phyloP scores from a whole-genome alignment of 2,329 filamentous ascomycete species.

The Ceratocystis destructans region DNA sequence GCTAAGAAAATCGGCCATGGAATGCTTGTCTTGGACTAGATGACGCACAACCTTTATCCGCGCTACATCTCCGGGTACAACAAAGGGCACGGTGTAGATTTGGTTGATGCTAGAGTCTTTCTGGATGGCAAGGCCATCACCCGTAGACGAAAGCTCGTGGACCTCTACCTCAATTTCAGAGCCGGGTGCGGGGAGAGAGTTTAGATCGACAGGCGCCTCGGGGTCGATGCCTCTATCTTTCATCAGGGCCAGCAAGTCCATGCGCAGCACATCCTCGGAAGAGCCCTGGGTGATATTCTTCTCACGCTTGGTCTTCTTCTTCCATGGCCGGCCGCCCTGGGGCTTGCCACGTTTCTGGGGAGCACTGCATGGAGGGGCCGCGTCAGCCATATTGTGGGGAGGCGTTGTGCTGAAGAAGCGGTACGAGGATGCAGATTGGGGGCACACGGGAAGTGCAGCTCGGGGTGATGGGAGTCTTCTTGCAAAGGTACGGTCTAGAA shows the following conservation, averaged over 20 bases:
- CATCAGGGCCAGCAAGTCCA: constrained; percentile 46
- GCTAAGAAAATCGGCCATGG: constrained; percentile 68
- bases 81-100: constrained; percentile 80
- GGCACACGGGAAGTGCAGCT: neutral
- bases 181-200: constrained; percentile 47
- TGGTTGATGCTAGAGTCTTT: constrained; percentile 35
- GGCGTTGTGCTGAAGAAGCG: neutral
- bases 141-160: constrained; percentile 71
- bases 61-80: constrained; percentile 69
- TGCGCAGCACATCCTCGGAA: constrained; percentile 50
- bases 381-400: constrained; percentile 4
- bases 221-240: constrained; percentile 28
- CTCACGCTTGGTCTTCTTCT: constrained; percentile 40
- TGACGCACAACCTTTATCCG: constrained; percentile 69
- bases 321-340: constrained; percentile 19
- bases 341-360: constrained; percentile 17
- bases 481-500: constrained; percentile 7
- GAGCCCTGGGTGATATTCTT: constrained; percentile 48
- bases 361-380: constrained; percentile 6
- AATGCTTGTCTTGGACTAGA: constrained; percentile 50
- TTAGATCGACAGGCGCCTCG: constrained; percentile 23
- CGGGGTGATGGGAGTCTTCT: neutral
- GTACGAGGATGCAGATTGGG: neutral
- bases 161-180: constrained; percentile 74
- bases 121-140: constrained; percentile 73